Evolutionary conservation across 257 asterid genomes (phyloP), one percentile per base, ranked within the genome.

Genomic region (Buddleja alternifolia): DNA sequence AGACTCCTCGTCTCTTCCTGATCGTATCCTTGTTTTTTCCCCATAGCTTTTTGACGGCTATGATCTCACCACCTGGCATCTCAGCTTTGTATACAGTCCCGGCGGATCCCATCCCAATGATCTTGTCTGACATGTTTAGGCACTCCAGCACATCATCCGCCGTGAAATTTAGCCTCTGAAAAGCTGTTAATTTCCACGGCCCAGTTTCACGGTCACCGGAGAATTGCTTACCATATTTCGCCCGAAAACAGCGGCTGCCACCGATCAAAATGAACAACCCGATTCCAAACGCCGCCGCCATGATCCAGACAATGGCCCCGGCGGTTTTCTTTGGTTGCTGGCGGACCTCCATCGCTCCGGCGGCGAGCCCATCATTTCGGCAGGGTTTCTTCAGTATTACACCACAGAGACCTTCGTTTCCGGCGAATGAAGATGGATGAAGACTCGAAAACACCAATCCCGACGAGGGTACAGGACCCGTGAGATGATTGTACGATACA

Each of bases 81-180:
- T 87, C 95, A 2, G 97, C 97, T 69, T 86, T 90, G 90, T 89
- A 94, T 4, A 94, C 97, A 0, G 96, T 87, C 37, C 97, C 99
- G 0, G 96, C 72, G 4, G 96, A 79, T 21, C 99, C 99, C 93
- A 86, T 83, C 23, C 97, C 99, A 3, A 94, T 20, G 19, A 94
- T 75, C 82, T 80, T 82, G n/a, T 91, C 84, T 1, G 85, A 79
- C 80, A 47, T 56, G 4, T 79, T 70, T 12, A 89, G 42, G 40
- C 91, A 81, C 74, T 90, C 93, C 5, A 87, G 17, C 0, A 94
- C 92, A 51, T 94, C 96, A 17, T 83, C 91, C 3, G 92, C 95
- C 14, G 97, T 77, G 89, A 87, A 94, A 62, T 82, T 87, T 46
- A 94, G 50, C 36, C 96, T 69, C 10, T 91, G 99, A 46, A 90